Evolutionary conservation across 257 asterid genomes (phyloP), one percentile per base, ranked within the genome.

Genomic region (Perilla frutescens): DNA sequence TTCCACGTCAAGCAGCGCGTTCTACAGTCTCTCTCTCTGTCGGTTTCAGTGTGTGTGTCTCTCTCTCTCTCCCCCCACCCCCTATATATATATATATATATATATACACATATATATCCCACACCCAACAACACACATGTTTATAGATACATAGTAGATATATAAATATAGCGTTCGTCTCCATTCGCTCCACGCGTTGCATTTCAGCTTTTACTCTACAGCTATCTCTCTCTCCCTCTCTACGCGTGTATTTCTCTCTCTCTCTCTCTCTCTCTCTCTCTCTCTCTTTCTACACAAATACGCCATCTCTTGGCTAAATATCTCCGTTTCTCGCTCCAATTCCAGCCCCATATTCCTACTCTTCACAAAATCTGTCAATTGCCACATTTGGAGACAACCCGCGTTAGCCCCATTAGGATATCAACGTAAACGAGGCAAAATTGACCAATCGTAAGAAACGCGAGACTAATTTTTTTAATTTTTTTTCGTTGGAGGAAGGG

Each of bases 401-500:
- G 43, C 40, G 62, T 36, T 14, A 68, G n/a, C 41, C 57, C 47
- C n/a, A 29, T 71, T 41, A 43, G n/a, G 66, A 56, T 55, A 70
- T 70, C 72, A 36, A 55, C 72, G 62, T 9, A 51, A 64, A 54
- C 51, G 54, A 36, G 49, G 67, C 43, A 7, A 55, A 71, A 63
- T 70, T 70, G 6, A 57, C 50, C 20, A 64, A 54, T 55, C 31
- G 62, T 1, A 9, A 34, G 4, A 34, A 2, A 50, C 13, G 12
- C 14, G 14, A 56, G 2, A 15, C 2, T n/a, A 2, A 1, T n/a
- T 40, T 47, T 43, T 20, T 13, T 14, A 45, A 26, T 48, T 32
- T 64, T 31, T 64, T 31, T 62, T 54, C 48, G 73, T 71, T 64
- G 81, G 73, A 63, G 20, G 62, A 69, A 70, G 73, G 77, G 34